These are phyloP conservation scores for Naganishia kalamii DNA, from an alignment of 768 basidiomycete genomes.

Conservation along the genomic window DNA sequence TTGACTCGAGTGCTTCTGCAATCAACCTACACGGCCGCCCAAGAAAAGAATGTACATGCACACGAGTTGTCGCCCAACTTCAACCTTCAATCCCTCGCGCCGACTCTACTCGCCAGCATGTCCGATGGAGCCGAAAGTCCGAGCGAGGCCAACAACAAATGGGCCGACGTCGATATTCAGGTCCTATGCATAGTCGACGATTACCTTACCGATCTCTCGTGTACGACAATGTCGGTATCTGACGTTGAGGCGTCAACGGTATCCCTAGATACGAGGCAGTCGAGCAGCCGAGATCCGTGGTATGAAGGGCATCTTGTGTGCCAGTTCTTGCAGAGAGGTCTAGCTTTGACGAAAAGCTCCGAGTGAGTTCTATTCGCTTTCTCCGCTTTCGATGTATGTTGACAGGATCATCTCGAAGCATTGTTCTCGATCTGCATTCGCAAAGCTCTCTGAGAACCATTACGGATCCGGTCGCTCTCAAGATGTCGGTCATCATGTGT, in stretches of 20 bases:
- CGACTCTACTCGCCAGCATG: constrained; percentile 34
- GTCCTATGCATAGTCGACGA: constrained; percentile 41
- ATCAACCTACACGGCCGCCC: constrained; percentile 5
- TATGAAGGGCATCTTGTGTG: constrained; percentile 35
- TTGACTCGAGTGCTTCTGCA: constrained; percentile 3
- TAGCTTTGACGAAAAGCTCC: constrained; percentile 21
- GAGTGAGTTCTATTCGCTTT: constrained; percentile 35
- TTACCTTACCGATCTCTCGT: constrained; percentile 29
- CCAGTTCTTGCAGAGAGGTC: constrained; percentile 31
- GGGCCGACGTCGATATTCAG: constrained; percentile 41
- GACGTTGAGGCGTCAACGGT: constrained; percentile 10
- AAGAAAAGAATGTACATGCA: neutral
- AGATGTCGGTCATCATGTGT: constrained; percentile 26
- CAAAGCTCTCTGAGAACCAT: constrained; percentile 4
- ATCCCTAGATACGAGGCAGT: constrained; percentile 21
- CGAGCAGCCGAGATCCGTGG: constrained; percentile 33
- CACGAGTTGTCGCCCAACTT: constrained; percentile 14
- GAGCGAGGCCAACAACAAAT: constrained; percentile 5
- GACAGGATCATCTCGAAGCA: neutral
- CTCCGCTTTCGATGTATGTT: neutral
- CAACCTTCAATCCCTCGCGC: constrained; percentile 32
- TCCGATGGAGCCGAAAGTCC: constrained; percentile 4
- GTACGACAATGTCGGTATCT: constrained; percentile 6
- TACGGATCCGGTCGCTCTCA: constrained; percentile 8
- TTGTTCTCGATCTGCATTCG: neutral